Conservation (phyloP, 208 protist species). For the Phytomonas sp. region DNA sequence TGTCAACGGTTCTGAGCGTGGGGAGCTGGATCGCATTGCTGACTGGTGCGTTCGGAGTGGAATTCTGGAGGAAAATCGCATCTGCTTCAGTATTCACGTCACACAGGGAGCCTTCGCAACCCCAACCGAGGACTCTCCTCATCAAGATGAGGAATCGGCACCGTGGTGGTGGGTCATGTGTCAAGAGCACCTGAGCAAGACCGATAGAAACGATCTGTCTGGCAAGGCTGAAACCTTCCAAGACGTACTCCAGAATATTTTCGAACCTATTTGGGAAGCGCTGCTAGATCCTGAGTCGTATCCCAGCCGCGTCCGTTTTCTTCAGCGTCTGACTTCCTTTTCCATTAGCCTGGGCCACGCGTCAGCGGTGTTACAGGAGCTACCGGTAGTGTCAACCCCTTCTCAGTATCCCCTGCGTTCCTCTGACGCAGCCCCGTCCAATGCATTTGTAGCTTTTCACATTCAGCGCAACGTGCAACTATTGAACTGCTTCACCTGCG, state of each 20-base stretch:
- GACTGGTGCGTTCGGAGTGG: slow-evolving; percentile 53
- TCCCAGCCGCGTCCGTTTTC: slow-evolving; percentile 82
- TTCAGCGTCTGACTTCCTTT: slow-evolving; percentile 89
- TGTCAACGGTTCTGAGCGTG: slow-evolving; percentile 27
- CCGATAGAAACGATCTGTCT: background rate
- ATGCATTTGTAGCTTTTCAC: slow-evolving; percentile 97
- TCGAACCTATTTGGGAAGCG: slow-evolving; percentile 95
- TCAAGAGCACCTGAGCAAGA: background rate
- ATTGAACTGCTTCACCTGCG: slow-evolving; percentile 89
- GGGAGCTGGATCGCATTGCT: slow-evolving; percentile 53
- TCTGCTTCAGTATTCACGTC: slow-evolving; percentile 43
- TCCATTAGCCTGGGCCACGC: slow-evolving; percentile 28
- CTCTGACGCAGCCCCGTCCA: slow-evolving; percentile 75
- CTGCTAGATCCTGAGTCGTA: slow-evolving; percentile 19
- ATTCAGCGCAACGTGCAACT: slow-evolving; percentile 95
- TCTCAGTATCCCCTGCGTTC: background rate
- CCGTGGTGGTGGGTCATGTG: background rate
- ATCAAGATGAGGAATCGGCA: background rate
- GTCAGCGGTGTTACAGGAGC: slow-evolving; percentile 47
- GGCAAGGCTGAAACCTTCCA: slow-evolving; percentile 25
- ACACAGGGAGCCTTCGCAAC: slow-evolving; percentile 49
- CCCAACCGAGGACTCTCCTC: background rate
- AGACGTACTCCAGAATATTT: slow-evolving; percentile 94
- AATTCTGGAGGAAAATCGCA: slow-evolving; percentile 20
- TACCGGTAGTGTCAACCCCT: slow-evolving; percentile 26